Base-by-base conservation (phyloP, 1,284 basidiomycete genomes). In the Apiotrichum gamsii region DNA sequence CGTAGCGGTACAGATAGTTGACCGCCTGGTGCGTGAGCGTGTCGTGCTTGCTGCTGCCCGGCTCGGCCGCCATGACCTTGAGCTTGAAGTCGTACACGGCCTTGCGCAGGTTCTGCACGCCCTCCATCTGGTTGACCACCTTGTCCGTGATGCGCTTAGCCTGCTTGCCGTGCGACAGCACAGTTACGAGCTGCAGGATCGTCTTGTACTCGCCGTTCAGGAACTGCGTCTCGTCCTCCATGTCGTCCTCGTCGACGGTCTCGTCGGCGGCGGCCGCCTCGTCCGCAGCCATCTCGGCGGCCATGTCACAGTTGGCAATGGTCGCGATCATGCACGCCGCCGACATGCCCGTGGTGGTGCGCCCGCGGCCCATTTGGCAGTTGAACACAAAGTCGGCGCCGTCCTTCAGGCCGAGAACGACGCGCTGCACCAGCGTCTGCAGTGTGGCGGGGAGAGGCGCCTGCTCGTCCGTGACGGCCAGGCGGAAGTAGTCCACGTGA, bases 61-160 rank as follows among this genome's bases (percentile, higher is more conserved):
- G 84, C 62, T 87, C 85, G 45, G 82, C 81, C 1, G 90, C 84
- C 37, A 88, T 89, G 2, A 82, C 81, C 64, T 93, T 91, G 43
- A 95, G 77, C 70, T 95, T 94, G 75, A 90, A 93, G 89, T 91
- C 87, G 63, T 90, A 94, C 37, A 95, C 85, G 0, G 90, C 87
- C 66, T 87, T 88, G 36, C 91, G 81, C 35, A 96, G 74, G 64
- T 96, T 96, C 70, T 96, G 91, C 0, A 96, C 90, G 54, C 90
- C 90, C 70, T 75, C 73, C 87, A 91, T 90, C 54, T 83, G 72
- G 71, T 96, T 90, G 61, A 95, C 83, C 0, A 87, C 87, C 32
- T 80, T 76, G 67, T 99, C 95, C 0, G 90, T 85, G 49, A 98
- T 69, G 39, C 82, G 81, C 72, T 99, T 99, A n/a, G 95, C 95